Percentiles rank a stretch among this genome's conserved stretches.
phyloP scores from a whole-genome alignment of 2,329 filamentous ascomycete genomes.

The Ophiobolus disseminans region DNA sequence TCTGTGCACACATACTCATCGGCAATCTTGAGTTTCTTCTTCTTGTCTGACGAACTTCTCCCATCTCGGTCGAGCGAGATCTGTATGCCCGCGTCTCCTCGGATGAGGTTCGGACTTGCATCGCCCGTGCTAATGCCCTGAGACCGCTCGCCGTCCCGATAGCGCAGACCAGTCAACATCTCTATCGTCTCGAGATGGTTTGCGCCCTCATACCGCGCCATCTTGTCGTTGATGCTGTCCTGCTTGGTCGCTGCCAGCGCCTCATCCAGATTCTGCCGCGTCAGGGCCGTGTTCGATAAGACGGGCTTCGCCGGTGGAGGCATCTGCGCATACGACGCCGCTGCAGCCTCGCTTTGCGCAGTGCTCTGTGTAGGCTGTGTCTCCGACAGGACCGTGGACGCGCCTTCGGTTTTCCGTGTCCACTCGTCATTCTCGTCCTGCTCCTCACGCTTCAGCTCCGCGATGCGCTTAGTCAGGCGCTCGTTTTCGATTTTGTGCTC shows the following conservation, averaged over 20 bases:
- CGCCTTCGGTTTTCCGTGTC: slow-evolving; percentile 62
- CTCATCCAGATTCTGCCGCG: slow-evolving; percentile 80
- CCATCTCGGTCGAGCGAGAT: slow-evolving; percentile 81
- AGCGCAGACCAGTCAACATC: slow-evolving; percentile 87
- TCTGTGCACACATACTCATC: slow-evolving; percentile 96
- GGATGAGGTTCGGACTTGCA: slow-evolving; percentile 78
- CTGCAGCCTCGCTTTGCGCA: slow-evolving; percentile 34
- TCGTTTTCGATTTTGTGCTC: slow-evolving; percentile 98
- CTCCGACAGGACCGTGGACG: slow-evolving; percentile 53
- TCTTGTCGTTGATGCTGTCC: slow-evolving; percentile 83
- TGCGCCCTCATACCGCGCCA: slow-evolving; percentile 78
- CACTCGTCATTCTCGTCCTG: slow-evolving; percentile 77
- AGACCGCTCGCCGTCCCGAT: slow-evolving; percentile 86
- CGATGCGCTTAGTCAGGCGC: slow-evolving; percentile 80
- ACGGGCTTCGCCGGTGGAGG: slow-evolving; percentile 70
- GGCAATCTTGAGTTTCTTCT: slow-evolving; percentile 81
- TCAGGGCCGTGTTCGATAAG: slow-evolving; percentile 72
- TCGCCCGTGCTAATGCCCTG: slow-evolving; percentile 87
- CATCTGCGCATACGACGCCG: slow-evolving; percentile 62
- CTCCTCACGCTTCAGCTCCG: slow-evolving; percentile 84
- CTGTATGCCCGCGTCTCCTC: slow-evolving; percentile 85
- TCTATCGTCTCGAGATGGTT: slow-evolving; percentile 86
- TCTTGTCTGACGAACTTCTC: slow-evolving; percentile 72
- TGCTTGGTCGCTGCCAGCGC: slow-evolving; percentile 68
- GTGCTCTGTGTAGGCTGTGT: slow-evolving; percentile 50